Percentiles rank a stretch among this genome's conserved stretches.
Evolutionary conservation across 2,329 filamentous ascomycete species (phyloP).

Genomic region (Fusarium sp.): DNA sequence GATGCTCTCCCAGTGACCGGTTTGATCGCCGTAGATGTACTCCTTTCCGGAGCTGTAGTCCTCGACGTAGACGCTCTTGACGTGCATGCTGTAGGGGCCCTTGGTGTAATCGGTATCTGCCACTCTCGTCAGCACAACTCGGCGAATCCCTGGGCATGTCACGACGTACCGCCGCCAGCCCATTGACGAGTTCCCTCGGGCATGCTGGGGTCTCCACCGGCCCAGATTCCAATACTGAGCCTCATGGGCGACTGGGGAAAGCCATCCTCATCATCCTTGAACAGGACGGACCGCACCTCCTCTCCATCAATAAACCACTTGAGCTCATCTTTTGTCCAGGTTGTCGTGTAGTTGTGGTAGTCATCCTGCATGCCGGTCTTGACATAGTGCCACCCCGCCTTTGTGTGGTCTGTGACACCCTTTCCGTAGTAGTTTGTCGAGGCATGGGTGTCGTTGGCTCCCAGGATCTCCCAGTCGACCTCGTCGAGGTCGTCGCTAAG

Average conservation of each 20-base stretch:
- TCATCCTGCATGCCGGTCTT: slow-evolving; percentile 64
- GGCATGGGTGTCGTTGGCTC: slow-evolving; percentile 68
- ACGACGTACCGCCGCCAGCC: slow-evolving; percentile 65
- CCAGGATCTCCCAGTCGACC: slow-evolving; percentile 87
- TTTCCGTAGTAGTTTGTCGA: slow-evolving; percentile 85
- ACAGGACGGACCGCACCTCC: slow-evolving; percentile 69
- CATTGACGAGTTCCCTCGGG: slow-evolving; percentile 69
- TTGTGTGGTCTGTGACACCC: slow-evolving; percentile 69
- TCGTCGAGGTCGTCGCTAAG: slow-evolving; percentile 87
- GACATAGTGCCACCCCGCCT: slow-evolving; percentile 67
- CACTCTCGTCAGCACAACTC: background rate
- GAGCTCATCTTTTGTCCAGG: slow-evolving; percentile 74
- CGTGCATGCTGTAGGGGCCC: slow-evolving; percentile 77
- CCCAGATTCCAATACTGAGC: slow-evolving; percentile 73
- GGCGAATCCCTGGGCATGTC: fast-evolving
- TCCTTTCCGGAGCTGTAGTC: slow-evolving; percentile 70
- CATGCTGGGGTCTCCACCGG: slow-evolving; percentile 66
- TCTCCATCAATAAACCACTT: slow-evolving; percentile 76
- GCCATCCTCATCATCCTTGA: slow-evolving; percentile 66
- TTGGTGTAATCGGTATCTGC: slow-evolving; percentile 67
- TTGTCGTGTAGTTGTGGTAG: slow-evolving; percentile 79
- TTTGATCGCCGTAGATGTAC: slow-evolving; percentile 70
- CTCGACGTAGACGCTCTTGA: slow-evolving; percentile 66
- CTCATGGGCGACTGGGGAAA: slow-evolving; percentile 83
- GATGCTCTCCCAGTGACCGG: slow-evolving; percentile 72